phyloP scores from a whole-genome alignment of 495 filamentous ascomycete genomes.

The Hypoxylon crocopeplum region DNA sequence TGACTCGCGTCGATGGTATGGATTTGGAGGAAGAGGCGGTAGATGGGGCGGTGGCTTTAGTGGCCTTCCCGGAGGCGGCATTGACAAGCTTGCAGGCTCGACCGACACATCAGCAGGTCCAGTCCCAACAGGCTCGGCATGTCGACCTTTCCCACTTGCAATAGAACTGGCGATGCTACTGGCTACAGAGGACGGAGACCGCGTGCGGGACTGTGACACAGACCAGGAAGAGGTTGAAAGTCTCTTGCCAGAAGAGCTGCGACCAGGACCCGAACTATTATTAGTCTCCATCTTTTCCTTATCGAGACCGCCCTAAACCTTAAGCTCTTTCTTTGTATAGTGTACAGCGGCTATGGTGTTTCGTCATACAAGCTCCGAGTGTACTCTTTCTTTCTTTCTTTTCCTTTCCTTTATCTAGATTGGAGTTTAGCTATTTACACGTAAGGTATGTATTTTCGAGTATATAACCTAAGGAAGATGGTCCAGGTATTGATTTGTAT shows the following conservation, averaged over 20 bases:
- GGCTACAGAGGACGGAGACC: slow-evolving; percentile 46
- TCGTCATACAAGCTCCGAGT: no score
- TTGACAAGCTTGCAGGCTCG: slow-evolving; percentile 65
- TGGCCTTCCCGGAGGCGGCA: slow-evolving; percentile 58
- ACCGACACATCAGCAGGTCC: slow-evolving; percentile 56
- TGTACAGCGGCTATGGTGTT: no score
- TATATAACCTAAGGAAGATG: no score
- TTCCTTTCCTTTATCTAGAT: no score
- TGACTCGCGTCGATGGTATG: slow-evolving; percentile 41
- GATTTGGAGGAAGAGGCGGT: slow-evolving; percentile 32
- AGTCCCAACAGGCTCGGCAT: slow-evolving; percentile 59
- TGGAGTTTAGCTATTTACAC: no score
- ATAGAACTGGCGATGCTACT: slow-evolving; percentile 42
- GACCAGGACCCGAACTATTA: slow-evolving; percentile 19
- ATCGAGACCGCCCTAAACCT: no score
- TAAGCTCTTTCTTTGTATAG: no score
- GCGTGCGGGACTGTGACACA: slow-evolving; percentile 35
- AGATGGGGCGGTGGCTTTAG: slow-evolving; percentile 34
- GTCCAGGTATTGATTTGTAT: no score
- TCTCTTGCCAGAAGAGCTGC: slow-evolving; percentile 25
- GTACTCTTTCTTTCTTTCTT: no score
- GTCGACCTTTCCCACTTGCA: slow-evolving; percentile 58
- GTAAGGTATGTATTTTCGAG: no score
- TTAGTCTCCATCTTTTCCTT: slow-evolving; percentile 3
- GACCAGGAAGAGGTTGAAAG: slow-evolving; percentile 40